Percentiles rank a stretch among this genome's conserved stretches.
Evolutionary conservation across 108 stramenopile genomes (phyloP).

Genomic region (Discostella pseudostelligera): DNA sequence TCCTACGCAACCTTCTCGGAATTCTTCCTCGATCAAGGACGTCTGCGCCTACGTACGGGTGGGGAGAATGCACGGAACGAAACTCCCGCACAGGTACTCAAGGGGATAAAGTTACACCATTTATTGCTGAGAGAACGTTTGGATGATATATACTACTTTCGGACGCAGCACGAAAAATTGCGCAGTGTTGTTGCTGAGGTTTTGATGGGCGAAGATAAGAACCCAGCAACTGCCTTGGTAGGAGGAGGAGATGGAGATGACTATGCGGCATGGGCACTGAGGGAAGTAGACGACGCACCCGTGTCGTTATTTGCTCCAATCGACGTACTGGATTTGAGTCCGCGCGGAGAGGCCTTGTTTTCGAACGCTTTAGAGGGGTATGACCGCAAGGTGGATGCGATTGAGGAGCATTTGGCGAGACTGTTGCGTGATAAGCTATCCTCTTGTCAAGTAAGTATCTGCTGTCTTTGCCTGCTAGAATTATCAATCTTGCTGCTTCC

Average conservation of each 20-base stretch:
- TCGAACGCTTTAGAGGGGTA: slow-evolving; percentile 74
- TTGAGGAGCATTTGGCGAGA: slow-evolving; percentile 78
- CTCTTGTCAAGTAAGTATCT: slow-evolving; percentile 53
- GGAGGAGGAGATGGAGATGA: slow-evolving; percentile 25
- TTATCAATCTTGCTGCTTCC: too few species aligned
- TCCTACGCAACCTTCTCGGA: slow-evolving; percentile 60
- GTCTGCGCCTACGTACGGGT: slow-evolving; percentile 51
- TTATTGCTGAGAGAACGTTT: slow-evolving; percentile 62
- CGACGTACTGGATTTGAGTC: slow-evolving; percentile 72
- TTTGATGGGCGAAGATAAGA: slow-evolving; percentile 54
- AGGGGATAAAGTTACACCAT: slow-evolving; percentile 75
- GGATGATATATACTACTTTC: slow-evolving; percentile 73
- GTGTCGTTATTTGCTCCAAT: slow-evolving; percentile 60
- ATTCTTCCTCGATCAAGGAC: slow-evolving; percentile 79
- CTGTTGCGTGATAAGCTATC: slow-evolving; percentile 82
- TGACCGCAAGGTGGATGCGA: slow-evolving; percentile 80
- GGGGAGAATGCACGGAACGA: slow-evolving; percentile 38
- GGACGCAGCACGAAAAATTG: slow-evolving; percentile 70
- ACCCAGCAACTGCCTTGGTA: not conserved
- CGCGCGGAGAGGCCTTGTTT: slow-evolving; percentile 64
- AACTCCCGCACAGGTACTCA: slow-evolving; percentile 71
- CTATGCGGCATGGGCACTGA: slow-evolving; percentile 49
- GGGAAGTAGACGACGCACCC: slow-evolving; percentile 74
- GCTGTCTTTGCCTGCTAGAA: too few species aligned
- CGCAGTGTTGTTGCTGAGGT: slow-evolving; percentile 68